Conservation (phyloP, 2,329 filamentous ascomycete genomes). For the Sporothrix mexicana region DNA sequence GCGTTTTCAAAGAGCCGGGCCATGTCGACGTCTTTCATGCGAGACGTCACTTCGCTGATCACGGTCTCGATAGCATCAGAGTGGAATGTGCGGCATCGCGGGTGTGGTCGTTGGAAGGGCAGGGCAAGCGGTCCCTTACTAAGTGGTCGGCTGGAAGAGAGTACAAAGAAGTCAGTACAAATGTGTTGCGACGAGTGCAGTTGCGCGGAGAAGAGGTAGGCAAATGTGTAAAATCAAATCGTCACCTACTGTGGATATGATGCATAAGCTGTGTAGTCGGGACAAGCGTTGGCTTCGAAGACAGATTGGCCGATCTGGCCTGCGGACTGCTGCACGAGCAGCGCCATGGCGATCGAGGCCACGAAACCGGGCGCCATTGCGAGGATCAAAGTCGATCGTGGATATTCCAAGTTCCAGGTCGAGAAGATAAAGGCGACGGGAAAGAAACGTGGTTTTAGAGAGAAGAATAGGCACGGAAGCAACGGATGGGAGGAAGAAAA, state of each 20-base stretch:
- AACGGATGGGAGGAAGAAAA: neutral
- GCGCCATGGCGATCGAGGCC: slow-evolving; percentile 29
- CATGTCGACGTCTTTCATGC: slow-evolving; percentile 83
- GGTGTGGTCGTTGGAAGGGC: slow-evolving; percentile 83
- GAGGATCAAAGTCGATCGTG: neutral
- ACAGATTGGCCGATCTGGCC: slow-evolving; percentile 32
- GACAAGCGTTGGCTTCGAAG: slow-evolving; percentile 57
- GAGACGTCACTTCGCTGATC: slow-evolving; percentile 79
- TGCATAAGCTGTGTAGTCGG: slow-evolving; percentile 68
- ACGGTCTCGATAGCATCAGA: slow-evolving; percentile 87
- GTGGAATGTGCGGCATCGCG: slow-evolving; percentile 84
- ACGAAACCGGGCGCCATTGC: slow-evolving; percentile 36
- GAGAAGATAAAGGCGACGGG: neutral
- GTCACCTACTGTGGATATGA: slow-evolving; percentile 61
- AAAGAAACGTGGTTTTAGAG: neutral
- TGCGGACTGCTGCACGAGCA: slow-evolving; percentile 31
- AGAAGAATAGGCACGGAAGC: neutral
- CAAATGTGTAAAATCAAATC: neutral
- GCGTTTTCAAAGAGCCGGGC: slow-evolving; percentile 94
- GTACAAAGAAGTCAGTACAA: neutral
- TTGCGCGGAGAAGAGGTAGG: neutral
- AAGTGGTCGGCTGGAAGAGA: slow-evolving; percentile 67
- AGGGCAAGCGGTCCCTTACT: slow-evolving; percentile 80
- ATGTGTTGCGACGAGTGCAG: neutral
- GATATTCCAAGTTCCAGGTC: no score